Percentiles rank a stretch among this genome's conserved stretches.
phyloP scores from a whole-genome alignment of 805 yeast genomes.

The Barnettozyma pratensis region DNA sequence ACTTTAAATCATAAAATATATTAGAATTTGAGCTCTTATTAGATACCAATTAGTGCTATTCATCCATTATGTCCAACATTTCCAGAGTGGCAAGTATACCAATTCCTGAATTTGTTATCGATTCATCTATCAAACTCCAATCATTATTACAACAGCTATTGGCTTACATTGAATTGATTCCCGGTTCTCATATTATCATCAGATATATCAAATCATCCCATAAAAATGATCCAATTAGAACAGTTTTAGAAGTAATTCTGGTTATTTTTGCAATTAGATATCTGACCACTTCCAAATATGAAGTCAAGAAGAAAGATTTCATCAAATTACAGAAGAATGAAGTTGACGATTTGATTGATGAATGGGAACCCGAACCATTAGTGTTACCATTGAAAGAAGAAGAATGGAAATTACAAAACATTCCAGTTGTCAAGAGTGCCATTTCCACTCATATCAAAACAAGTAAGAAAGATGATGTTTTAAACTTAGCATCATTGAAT shows the following conservation, averaged over 20 bases:
- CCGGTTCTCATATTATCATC: constrained; percentile 55
- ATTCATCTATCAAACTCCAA: constrained; percentile 5
- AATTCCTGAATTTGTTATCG: constrained; percentile 5
- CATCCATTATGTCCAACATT: background rate
- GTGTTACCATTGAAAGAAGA: constrained; percentile 51
- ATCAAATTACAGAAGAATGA: constrained; percentile 59
- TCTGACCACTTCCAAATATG: constrained; percentile 70
- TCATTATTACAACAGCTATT: constrained; percentile 2
- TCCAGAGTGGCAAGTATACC: constrained; percentile 6
- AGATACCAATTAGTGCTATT: too few species aligned
- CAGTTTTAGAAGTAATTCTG: constrained; percentile 71
- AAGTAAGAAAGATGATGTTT: constrained; percentile 32
- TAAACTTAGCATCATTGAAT: constrained; percentile 70
- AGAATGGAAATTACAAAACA: constrained; percentile 54
- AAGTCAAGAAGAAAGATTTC: constrained; percentile 66
- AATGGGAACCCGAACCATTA: constrained; percentile 90
- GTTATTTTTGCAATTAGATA: constrained; percentile 80
- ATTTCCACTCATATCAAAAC: constrained; percentile 29
- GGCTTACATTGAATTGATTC: constrained; percentile 26
- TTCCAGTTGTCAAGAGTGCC: constrained; percentile 60
- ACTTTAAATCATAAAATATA: too few species aligned
- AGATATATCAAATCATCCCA: constrained; percentile 81
- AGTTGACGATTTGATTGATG: constrained; percentile 76
- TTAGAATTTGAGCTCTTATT: too few species aligned
- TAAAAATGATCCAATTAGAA: constrained; percentile 89